phyloP scores from a whole-genome alignment of 2,329 filamentous ascomycete species.

The Moelleriella libera region DNA sequence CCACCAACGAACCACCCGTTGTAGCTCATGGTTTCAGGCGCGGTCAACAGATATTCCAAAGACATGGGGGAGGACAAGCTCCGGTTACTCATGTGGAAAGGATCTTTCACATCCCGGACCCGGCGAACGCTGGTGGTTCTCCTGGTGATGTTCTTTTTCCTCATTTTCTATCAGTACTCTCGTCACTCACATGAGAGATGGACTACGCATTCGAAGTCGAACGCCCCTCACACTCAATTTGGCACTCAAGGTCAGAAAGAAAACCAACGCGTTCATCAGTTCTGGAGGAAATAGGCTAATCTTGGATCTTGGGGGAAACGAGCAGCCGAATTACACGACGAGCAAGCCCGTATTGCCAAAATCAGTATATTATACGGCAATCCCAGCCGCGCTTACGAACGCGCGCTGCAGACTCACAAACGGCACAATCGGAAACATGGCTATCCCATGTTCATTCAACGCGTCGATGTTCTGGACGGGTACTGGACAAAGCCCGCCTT shows the following conservation, averaged over 20 bases:
- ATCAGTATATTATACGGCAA: conserved; percentile 4
- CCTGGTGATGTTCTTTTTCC: not conserved
- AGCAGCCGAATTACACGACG: conserved; percentile 1
- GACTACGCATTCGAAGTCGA: not conserved
- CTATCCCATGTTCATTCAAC: conserved; percentile 18
- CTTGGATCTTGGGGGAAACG: not conserved
- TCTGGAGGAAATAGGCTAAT: not conserved
- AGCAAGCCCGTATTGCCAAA: conserved; percentile 3
- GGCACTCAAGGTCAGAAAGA: not conserved
- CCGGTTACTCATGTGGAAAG: not conserved
- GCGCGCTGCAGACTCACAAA: conserved; percentile 19
- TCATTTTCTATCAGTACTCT: not conserved
- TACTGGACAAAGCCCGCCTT: conserved; percentile 25
- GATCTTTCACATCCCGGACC: not conserved
- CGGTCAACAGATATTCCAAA: not conserved
- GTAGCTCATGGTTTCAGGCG: not conserved
- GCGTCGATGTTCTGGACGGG: conserved; percentile 13
- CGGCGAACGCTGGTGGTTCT: not conserved
- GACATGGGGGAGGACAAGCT: conserved; percentile 1
- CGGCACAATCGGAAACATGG: conserved; percentile 18
- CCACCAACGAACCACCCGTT: not conserved
- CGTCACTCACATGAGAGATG: not conserved
- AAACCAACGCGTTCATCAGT: not conserved
- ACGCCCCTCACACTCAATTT: not conserved
- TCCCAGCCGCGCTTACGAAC: conserved; percentile 2